phyloP scores from a whole-genome alignment of 2,329 filamentous ascomycete genomes.

The Cladosporium austrohemisphaericum region DNA sequence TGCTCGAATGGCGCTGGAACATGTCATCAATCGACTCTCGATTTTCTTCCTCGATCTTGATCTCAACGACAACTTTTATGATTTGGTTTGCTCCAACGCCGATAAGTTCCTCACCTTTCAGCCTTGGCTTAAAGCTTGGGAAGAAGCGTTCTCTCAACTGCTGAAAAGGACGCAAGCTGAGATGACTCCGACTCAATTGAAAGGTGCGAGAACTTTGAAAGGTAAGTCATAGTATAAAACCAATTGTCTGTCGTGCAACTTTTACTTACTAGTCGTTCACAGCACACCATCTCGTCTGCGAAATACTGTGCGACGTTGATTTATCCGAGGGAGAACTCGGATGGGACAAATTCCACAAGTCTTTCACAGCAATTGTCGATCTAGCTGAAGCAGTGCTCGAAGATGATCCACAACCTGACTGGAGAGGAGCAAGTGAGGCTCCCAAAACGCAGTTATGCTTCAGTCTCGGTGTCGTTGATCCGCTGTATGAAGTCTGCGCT shows the following conservation, averaged over 20 bases:
- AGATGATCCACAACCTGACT: neutral
- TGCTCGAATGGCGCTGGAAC: conserved; percentile 20
- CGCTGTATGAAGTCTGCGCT: conserved; percentile 24
- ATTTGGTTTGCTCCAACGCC: conserved; percentile 20
- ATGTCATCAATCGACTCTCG: conserved; percentile 21
- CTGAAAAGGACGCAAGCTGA: neutral
- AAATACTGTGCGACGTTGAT: conserved; percentile 23
- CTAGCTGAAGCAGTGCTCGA: conserved; percentile 23
- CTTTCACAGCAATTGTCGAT: conserved; percentile 24
- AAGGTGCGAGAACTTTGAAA: conserved; percentile 25
- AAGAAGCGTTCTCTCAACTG: conserved; percentile 19
- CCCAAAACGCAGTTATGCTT: conserved; percentile 20
- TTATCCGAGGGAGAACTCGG: conserved; percentile 22
- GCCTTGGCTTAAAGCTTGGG: conserved; percentile 23
- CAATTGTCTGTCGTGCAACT: too few species aligned
- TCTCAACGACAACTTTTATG: conserved; percentile 24
- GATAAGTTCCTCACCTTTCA: conserved; percentile 22
- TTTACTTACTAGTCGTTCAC: neutral
- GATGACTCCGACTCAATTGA: conserved; percentile 19
- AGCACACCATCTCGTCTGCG: conserved; percentile 25
- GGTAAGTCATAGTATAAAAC: too few species aligned
- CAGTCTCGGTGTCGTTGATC: conserved; percentile 24
- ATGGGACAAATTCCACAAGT: conserved; percentile 22
- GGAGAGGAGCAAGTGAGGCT: conserved; percentile 15
- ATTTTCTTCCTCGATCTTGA: conserved; percentile 25